phyloP scores from a whole-genome alignment of 2,329 filamentous ascomycete genomes.

The Arthrobotrys sphaeroides region DNA sequence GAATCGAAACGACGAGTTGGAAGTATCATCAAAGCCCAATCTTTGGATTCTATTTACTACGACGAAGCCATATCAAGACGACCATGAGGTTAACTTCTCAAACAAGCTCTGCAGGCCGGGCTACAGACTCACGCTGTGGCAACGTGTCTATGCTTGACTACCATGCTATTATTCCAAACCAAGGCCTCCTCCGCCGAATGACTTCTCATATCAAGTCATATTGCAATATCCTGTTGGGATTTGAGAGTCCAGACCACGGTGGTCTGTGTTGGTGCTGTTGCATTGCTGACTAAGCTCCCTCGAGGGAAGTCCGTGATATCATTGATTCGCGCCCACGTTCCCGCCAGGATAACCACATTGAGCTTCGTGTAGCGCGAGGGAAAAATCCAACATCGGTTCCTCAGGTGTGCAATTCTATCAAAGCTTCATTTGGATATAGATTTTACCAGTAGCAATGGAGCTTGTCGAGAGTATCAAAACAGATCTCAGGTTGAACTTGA shows the following conservation, averaged over 20 bases:
- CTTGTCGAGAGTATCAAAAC: not conserved
- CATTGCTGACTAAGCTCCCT: slow-evolving; percentile 22
- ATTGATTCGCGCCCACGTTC: not conserved
- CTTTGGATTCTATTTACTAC: too few relatives aligned
- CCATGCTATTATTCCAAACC: too few relatives aligned
- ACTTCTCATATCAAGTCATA: too few relatives aligned
- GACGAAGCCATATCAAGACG: too few relatives aligned
- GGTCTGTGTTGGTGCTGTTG: slow-evolving; percentile 37
- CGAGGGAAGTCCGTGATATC: slow-evolving; percentile 26
- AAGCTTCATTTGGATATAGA: not conserved
- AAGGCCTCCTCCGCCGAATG: too few relatives aligned
- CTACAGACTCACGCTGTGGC: too few relatives aligned
- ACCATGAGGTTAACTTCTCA: not conserved
- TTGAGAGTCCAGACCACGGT: not conserved
- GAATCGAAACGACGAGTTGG: too few relatives aligned
- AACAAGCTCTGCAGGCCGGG: too few relatives aligned
- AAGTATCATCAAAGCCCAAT: too few relatives aligned
- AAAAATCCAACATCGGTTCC: not conserved
- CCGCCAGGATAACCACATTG: not conserved
- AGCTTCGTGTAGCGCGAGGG: not conserved
- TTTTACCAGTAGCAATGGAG: not conserved
- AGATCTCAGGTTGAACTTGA: not conserved
- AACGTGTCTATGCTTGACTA: too few relatives aligned
- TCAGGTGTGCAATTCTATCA: not conserved
- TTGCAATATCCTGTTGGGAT: too few relatives aligned